These are phyloP conservation scores for Guyanaporus albipodus DNA, from an alignment of 768 basidiomycete species.

Conservation along the genomic window DNA sequence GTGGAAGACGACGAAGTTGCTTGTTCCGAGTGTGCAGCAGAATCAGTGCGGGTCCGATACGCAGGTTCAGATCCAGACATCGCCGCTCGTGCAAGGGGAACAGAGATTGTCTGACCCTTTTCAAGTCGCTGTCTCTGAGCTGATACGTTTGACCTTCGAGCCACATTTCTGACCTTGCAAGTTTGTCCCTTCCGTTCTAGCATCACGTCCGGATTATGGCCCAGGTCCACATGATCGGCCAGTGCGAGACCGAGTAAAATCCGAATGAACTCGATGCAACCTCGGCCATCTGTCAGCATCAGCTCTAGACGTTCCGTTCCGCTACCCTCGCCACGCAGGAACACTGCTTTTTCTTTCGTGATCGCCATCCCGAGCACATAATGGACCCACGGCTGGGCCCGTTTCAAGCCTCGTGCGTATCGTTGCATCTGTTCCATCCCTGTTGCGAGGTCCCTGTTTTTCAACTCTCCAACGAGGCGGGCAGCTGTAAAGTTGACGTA, in stretches of 20 bases:
- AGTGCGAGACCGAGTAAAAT: conserved; percentile 12
- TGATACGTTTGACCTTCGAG: background rate
- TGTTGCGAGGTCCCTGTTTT: conserved; percentile 3
- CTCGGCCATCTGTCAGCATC: conserved; percentile 4
- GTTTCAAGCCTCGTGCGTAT: conserved; percentile 5
- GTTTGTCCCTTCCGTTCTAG: background rate
- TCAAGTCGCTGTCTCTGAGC: background rate
- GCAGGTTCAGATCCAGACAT: background rate
- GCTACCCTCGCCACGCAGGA: conserved; percentile 9
- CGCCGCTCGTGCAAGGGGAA: background rate
- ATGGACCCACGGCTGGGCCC: conserved; percentile 8
- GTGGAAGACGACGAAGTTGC: background rate
- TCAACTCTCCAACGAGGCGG: conserved; percentile 8
- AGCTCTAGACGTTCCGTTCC: conserved; percentile 5
- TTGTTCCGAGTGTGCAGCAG: background rate
- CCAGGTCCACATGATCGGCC: conserved; percentile 4
- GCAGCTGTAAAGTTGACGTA: background rate
- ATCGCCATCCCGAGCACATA: conserved; percentile 8
- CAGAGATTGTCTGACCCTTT: background rate
- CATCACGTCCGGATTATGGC: conserved; percentile 2
- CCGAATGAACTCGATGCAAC: conserved; percentile 11
- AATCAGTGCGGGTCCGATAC: background rate
- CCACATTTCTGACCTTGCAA: background rate
- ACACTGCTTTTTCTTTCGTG: background rate
- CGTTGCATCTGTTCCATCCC: conserved; percentile 5